Base-by-base conservation (phyloP, 2,329 filamentous ascomycete species). In the Fusarium foetens region DNA sequence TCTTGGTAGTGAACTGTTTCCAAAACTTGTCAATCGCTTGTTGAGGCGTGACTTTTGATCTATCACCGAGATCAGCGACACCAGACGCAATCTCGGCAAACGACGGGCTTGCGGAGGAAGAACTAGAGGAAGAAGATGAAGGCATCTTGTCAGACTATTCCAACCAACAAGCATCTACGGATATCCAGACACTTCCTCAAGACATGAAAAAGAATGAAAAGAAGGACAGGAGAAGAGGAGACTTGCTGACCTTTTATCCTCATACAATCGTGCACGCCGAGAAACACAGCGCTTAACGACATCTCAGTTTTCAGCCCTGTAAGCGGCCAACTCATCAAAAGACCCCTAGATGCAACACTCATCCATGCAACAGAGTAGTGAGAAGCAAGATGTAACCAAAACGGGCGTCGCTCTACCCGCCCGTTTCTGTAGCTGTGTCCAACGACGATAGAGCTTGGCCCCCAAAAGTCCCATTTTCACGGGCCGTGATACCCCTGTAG, bases 21-120 rank as follows among this genome's bases (percentile, higher is more conserved):
- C 92, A 95, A 78, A 94, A 94, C 67, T 92, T 88, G 72, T 93
- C 88, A 63, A 95, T 88, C 31, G 84, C 86, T 64, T 89, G 86
- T 79, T 95, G 93, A 0, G 92, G 92, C 12, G 89, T 82, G 75
- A 89, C 86, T 63, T 87, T 76, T 11, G 64, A 65, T 85, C 74
- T 66, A 12, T 75, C 74, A 10, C 39, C 66, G 25, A 73, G 43
- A 41, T 73, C 54, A 33, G 49, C 35, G 45, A 43, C 25, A 21
- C 46, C 33, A 21, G 57, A n/a, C 21, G 60, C 60, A 27, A 54
- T 31, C 29, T 66, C 61, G n/a, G 45, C 55, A 31, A 57, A 35
- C 6, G 59, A 51, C 23, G 46, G 58, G 43, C 14, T 39, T 29
- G 59, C 21, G 10, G 70, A 72, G 5, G 69, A 51, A 38, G 69